Evolutionary conservation across 176 grass and related monocot species (phyloP).

Genomic region (Olyra latifolia): DNA sequence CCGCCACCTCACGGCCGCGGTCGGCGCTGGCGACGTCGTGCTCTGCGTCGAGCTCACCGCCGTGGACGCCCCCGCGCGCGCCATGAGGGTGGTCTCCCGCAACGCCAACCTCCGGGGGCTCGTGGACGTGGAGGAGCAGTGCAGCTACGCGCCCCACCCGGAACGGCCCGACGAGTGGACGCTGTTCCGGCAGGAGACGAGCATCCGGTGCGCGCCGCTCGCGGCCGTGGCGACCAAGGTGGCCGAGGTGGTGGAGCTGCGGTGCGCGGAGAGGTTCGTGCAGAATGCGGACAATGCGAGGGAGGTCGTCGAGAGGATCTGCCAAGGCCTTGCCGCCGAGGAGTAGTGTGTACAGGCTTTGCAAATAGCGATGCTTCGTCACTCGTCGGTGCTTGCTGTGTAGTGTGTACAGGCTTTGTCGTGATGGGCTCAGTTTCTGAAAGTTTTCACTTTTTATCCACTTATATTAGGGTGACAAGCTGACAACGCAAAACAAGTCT

Average conservation of each 20-base stretch:
- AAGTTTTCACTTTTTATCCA: too few relatives aligned
- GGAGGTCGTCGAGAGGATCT: conserved; percentile 73
- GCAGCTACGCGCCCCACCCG: conserved; percentile 66
- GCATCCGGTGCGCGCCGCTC: conserved; percentile 70
- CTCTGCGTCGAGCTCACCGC: conserved; percentile 65
- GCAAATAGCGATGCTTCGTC: too few relatives aligned
- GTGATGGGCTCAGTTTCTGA: too few relatives aligned
- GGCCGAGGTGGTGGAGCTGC: conserved; percentile 61
- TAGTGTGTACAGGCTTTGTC: too few relatives aligned
- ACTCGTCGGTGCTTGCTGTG: too few relatives aligned
- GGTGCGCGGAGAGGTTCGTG: conserved; percentile 64
- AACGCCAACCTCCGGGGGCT: conserved; percentile 57
- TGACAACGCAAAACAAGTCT: too few relatives aligned
- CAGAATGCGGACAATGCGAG: conserved; percentile 51
- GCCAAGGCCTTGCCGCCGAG: conserved; percentile 43
- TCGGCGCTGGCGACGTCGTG: conserved; percentile 25
- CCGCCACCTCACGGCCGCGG: conserved; percentile 6
- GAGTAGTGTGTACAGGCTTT: too few relatives aligned
- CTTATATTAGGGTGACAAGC: too few relatives aligned
- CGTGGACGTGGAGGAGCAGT: conserved; percentile 65
- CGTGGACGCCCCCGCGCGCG: conserved; percentile 48
- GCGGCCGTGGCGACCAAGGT: conserved; percentile 41
- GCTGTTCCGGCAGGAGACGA: conserved; percentile 65
- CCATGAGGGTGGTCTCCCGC: conserved; percentile 58
- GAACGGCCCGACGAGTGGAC: conserved; percentile 66